A percentile compares a stretch with the other conserved stretches of the same genome.
Evolutionary conservation across 2,329 filamentous ascomycete species (phyloP).

Genomic region (Penicillium sp.): DNA sequence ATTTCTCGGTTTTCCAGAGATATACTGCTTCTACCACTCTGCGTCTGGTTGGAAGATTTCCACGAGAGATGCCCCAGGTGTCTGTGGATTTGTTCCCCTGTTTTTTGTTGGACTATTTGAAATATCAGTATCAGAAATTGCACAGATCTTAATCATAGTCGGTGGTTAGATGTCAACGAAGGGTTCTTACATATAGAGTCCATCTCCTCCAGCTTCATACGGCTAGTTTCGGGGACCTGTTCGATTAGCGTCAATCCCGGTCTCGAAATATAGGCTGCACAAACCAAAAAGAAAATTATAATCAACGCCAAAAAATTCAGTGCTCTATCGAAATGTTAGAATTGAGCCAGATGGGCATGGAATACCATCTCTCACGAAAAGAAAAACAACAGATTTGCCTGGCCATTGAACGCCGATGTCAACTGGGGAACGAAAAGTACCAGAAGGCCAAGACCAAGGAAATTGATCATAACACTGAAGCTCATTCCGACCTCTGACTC

Average conservation of each 20-base stretch:
- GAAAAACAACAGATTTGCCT: not conserved
- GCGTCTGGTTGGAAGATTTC: no score
- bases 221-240: slow-evolving; percentile 14
- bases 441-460: slow-evolving; percentile 21
- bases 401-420: not conserved
- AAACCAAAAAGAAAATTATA: not conserved
- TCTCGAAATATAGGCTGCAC: not conserved
- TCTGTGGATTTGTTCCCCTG: no score
- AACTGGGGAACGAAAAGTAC: slow-evolving; percentile 23
- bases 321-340: not conserved
- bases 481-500: slow-evolving; percentile 26
- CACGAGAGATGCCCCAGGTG: no score
- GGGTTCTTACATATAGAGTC: slow-evolving; percentile 14
- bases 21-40: no score
- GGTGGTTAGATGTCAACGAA: not conserved
- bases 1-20: no score
- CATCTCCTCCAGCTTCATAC: slow-evolving; percentile 10
- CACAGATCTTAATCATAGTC: not conserved
- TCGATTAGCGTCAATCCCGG: not conserved
- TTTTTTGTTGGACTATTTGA: not conserved
- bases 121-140: not conserved
- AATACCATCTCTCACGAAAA: not conserved
- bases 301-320: not conserved
- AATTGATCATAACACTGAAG: slow-evolving; percentile 29
- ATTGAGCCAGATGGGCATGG: not conserved